Conservation (phyloP, 2,329 filamentous ascomycete species). For the Aphanoascus verrucosus region DNA sequence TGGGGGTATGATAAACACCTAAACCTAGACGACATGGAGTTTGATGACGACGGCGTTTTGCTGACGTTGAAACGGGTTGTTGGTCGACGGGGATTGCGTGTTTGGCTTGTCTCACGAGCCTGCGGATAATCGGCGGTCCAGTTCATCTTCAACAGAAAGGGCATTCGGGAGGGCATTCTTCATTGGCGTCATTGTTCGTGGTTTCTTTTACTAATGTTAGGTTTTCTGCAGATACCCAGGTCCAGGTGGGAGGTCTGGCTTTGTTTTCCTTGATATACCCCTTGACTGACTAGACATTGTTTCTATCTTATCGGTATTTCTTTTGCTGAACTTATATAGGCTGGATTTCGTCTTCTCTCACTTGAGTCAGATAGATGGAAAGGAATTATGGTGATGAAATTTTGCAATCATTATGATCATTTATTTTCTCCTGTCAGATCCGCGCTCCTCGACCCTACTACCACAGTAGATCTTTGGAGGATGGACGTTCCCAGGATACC, state of each 20-base stretch:
- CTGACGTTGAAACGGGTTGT: conserved; percentile 37
- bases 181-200: neutral
- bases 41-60: conserved; percentile 39
- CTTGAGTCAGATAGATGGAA: too few species aligned
- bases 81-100: conserved; percentile 39
- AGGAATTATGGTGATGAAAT: too few species aligned
- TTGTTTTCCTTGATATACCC: neutral
- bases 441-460: too few species aligned
- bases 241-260: neutral
- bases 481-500: too few species aligned
- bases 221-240: conserved; percentile 3
- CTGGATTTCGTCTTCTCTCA: too few species aligned
- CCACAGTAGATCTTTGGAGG: too few species aligned
- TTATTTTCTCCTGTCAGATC: too few species aligned
- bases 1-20: conserved; percentile 39
- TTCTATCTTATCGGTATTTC: neutral
- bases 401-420: too few species aligned
- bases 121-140: neutral
- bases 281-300: neutral
- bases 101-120: conserved; percentile 34
- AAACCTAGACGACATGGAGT: conserved; percentile 44
- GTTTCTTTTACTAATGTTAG: neutral
- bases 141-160: neutral
- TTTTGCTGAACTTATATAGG: neutral
- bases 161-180: neutral